Evolutionary conservation across 2,329 filamentous ascomycete genomes (phyloP), one percentile per base, ranked within the genome.

Genomic region (Tricladium varicosporioides): DNA sequence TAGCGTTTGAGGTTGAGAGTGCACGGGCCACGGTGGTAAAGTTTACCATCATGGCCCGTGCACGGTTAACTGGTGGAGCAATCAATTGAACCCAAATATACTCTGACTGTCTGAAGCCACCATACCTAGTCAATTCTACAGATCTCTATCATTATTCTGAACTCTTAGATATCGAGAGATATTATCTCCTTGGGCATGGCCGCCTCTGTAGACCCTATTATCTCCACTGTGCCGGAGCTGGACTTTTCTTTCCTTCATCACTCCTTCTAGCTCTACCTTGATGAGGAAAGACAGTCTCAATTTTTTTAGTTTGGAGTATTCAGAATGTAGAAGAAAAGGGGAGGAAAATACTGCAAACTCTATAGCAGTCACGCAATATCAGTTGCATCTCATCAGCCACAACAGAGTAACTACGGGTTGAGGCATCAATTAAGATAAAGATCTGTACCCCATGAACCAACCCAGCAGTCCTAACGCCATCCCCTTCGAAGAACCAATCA

Each of bases 41-140:
- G 19, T 49, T 49, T 49, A 49, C 47, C 15, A 49, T n/a, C 18
- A 22, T 49, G 22, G 47, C 47, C 47, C 18, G 18, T 49, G n/a
- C n/a, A 49, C 31, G 13, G 44, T 47, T 5, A 47, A 47, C 13
- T 47, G 18, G 44, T 47, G 18, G 44, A 47, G 11, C 18, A 2
- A 47, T 47, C 5, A 47, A 47, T 22, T 47, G 18, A 47, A 47
- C 44, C 13, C 44, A 2, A 46, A 46, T 46, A 46, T 46, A 46
- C 18, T 16, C 43, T 46, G 43, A 46, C 43, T 7, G 11, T 46
- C 43, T 7, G 11, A 46, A 46, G 43, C 43, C 43, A 46, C 43
- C 18, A 46, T 16, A 19, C 15, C 18, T 48, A 33, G 16, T 48
- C 46, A 48, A 19, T 48, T 48, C 27, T 46, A 46, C 18, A 46